Evolutionary conservation across 768 basidiomycete genomes (phyloP).

Genomic region (Multifurca ochricompacta): DNA sequence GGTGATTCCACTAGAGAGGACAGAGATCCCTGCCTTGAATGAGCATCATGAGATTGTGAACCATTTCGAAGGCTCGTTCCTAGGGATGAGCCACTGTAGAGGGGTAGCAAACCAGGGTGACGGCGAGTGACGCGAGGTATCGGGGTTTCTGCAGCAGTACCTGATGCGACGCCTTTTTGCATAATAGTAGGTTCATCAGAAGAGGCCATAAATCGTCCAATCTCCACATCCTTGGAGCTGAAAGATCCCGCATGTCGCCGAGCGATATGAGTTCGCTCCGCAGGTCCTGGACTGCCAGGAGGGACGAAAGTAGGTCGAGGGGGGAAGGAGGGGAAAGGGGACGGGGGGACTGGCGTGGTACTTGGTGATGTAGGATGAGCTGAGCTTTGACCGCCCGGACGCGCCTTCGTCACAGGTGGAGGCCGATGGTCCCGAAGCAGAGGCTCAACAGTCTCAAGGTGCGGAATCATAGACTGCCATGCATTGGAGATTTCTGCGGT

Average conservation of each 20-base stretch:
- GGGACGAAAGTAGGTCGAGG: slow-evolving; percentile 24
- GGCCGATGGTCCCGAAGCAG: slow-evolving; percentile 44
- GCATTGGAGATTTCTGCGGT: slow-evolving; percentile 80
- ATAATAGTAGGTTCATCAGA: slow-evolving; percentile 37
- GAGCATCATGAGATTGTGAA: slow-evolving; percentile 21
- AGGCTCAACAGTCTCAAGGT: slow-evolving; percentile 62
- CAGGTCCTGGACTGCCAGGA: slow-evolving; percentile 23
- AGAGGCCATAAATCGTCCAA: slow-evolving; percentile 74
- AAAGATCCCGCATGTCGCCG: slow-evolving; percentile 93
- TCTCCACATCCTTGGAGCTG: slow-evolving; percentile 85
- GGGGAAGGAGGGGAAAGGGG: slow-evolving; percentile 18
- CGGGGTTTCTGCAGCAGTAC: slow-evolving; percentile 24
- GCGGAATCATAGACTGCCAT: slow-evolving; percentile 69
- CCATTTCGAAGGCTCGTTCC: not conserved
- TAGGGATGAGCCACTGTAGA: slow-evolving; percentile 1
- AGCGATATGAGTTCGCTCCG: slow-evolving; percentile 37
- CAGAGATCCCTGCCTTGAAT: slow-evolving; percentile 40
- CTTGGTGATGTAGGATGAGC: not conserved
- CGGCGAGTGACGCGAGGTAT: slow-evolving; percentile 25
- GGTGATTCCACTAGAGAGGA: slow-evolving; percentile 36
- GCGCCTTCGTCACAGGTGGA: slow-evolving; percentile 28
- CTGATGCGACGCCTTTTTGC: slow-evolving; percentile 38
- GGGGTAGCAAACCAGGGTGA: slow-evolving; percentile 17
- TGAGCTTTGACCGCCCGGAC: slow-evolving; percentile 26
- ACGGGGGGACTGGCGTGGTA: slow-evolving; percentile 30